These are phyloP conservation scores for Zasmidium cellare DNA, from an alignment of 2,329 filamentous ascomycete genomes.

Conservation along the genomic window DNA sequence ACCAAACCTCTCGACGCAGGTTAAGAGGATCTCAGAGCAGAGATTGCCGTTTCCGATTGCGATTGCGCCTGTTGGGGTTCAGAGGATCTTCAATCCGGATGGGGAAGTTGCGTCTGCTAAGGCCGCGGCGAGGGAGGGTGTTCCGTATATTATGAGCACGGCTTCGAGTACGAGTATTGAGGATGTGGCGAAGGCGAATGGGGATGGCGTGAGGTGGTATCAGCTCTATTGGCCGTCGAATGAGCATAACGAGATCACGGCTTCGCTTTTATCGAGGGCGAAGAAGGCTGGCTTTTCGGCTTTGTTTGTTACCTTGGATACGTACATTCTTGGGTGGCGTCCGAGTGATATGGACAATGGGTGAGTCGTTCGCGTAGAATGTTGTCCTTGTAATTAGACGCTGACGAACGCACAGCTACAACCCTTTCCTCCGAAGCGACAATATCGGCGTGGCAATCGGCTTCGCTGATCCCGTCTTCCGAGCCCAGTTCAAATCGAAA, in stretches of 20 bases:
- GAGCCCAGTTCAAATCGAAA: slow-evolving; percentile 54
- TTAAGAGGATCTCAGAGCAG: slow-evolving; percentile 13
- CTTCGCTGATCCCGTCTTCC: slow-evolving; percentile 67
- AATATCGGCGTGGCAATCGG: slow-evolving; percentile 50
- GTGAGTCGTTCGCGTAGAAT: background rate
- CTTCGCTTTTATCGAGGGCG: slow-evolving; percentile 62
- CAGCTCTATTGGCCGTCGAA: slow-evolving; percentile 76
- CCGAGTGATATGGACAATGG: slow-evolving; percentile 42
- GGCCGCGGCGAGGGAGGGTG: slow-evolving; percentile 58
- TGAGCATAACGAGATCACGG: slow-evolving; percentile 64
- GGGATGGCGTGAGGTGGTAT: slow-evolving; percentile 60
- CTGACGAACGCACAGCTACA: slow-evolving; percentile 1
- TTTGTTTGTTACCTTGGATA: slow-evolving; percentile 71
- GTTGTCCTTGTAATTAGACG: too few species aligned
- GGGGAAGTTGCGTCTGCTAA: slow-evolving; percentile 63
- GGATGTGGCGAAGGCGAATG: slow-evolving; percentile 62
- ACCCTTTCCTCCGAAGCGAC: slow-evolving; percentile 23
- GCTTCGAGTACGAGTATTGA: slow-evolving; percentile 65
- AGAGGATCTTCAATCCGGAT: slow-evolving; percentile 63
- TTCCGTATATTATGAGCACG: slow-evolving; percentile 69
- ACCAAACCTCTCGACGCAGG: slow-evolving; percentile 17
- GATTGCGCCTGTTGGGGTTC: slow-evolving; percentile 69
- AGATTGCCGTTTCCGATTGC: slow-evolving; percentile 49
- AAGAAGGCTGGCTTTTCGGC: slow-evolving; percentile 62
- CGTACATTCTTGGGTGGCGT: slow-evolving; percentile 67